Conservation (phyloP, 768 basidiomycete genomes). For the Mrakia blollopis region DNA sequence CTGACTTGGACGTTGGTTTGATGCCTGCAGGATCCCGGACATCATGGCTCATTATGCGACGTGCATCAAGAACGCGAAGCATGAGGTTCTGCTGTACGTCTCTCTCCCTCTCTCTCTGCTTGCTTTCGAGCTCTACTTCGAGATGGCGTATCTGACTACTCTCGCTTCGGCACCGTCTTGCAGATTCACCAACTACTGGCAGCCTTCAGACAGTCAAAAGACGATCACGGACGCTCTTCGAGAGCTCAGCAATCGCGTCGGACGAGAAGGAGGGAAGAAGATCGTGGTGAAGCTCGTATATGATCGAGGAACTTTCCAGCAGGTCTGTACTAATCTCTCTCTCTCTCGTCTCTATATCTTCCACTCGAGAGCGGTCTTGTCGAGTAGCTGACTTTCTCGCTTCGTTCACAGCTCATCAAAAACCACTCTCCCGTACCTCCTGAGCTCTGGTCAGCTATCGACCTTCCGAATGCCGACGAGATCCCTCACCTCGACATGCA, state of each 20-base stretch:
- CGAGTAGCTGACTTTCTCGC: background rate
- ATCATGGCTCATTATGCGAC: slow-evolving; percentile 67
- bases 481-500: slow-evolving; percentile 53
- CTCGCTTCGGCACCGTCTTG: background rate
- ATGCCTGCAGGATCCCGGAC: slow-evolving; percentile 54
- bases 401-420: slow-evolving; percentile 22
- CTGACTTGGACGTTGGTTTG: background rate
- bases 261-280: slow-evolving; percentile 46
- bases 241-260: slow-evolving; percentile 53
- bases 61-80: slow-evolving; percentile 57
- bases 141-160: background rate
- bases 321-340: slow-evolving; percentile 37
- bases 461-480: slow-evolving; percentile 51
- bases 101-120: background rate
- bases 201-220: slow-evolving; percentile 38
- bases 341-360: slow-evolving; percentile 41
- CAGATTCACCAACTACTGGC: slow-evolving; percentile 59
- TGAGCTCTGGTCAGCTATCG: slow-evolving; percentile 25
- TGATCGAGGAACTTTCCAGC: slow-evolving; percentile 61
- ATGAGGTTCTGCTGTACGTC: slow-evolving; percentile 57
- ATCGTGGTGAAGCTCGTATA: slow-evolving; percentile 65
- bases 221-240: slow-evolving; percentile 44
- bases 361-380: slow-evolving; percentile 50
- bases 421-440: slow-evolving; percentile 31
- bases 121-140: background rate